Conservation (phyloP, 208 protist species). For the Kentomonas sorsogonicus region DNA sequence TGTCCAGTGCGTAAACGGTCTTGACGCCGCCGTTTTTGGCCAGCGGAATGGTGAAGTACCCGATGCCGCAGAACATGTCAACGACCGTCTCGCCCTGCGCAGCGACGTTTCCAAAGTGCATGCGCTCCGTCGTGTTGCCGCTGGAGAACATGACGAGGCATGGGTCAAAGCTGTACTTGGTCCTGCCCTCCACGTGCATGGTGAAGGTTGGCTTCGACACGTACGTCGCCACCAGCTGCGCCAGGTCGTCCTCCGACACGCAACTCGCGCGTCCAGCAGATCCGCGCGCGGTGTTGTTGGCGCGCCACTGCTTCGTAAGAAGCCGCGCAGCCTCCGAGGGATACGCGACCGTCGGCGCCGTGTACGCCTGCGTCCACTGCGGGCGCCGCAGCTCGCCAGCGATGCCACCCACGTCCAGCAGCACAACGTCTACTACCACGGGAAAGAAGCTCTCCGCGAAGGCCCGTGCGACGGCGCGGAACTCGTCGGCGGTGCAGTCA, state of each 20-base stretch:
- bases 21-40: conserved; percentile 56
- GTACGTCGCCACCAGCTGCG: conserved; percentile 17
- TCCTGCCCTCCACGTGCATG: conserved; percentile 84
- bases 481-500: conserved; percentile 27
- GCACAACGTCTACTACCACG: conserved; percentile 59
- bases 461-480: conserved; percentile 28
- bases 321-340: conserved; percentile 12
- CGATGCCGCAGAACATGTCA: conserved; percentile 92
- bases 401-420: conserved; percentile 68
- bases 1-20: conserved; percentile 79
- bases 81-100: conserved; percentile 80
- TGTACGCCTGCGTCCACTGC: conserved; percentile 35
- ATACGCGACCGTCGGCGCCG: conserved; percentile 4
- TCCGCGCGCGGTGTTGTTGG: not conserved
- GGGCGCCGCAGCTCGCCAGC: conserved; percentile 70
- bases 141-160: conserved; percentile 87
- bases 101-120: conserved; percentile 69
- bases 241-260: conserved; percentile 16
- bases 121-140: conserved; percentile 90
- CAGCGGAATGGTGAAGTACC: conserved; percentile 88
- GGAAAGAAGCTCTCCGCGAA: conserved; percentile 67
- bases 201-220: conserved; percentile 59
- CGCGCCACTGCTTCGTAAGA: conserved; percentile 1
- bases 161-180: conserved; percentile 88
- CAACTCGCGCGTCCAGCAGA: not conserved